Evolutionary conservation across 495 filamentous ascomycete genomes (phyloP), one percentile per base, ranked within the genome.

Genomic region (Aspergillus egyptiacus): DNA sequence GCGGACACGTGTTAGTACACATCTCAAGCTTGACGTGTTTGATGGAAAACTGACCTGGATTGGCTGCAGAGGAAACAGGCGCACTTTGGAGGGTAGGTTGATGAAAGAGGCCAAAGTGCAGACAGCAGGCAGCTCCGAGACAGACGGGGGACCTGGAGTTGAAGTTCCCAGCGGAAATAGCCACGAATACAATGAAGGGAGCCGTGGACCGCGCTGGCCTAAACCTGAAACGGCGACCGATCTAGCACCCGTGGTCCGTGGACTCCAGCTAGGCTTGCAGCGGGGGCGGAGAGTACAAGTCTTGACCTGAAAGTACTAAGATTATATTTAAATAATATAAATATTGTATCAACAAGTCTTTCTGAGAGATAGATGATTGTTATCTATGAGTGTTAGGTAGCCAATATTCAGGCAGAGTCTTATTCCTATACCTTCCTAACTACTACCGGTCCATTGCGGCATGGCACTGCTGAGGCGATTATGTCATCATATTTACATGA

Each of bases 41-140:
- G 31, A 38, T 34, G 46, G 36, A 35, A 50, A n/a, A 56, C 55
- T 19, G 50, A 64, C 61, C 58, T 61, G 53, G 46, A 37, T 31
- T 53, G 46, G 40, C 28, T 46, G 18, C 44, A 40, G 22, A 50
- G 23, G 33, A 11, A 46, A 52, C 20, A 42, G 32, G 42, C 56
- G 56, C 57, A 58, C 60, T 58, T 55, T 57, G 48, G 46, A 43
- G 19, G 28, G 47, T 42, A 37, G 38, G 31, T 40, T 38, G 33
- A 41, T 51, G 47, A 15, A 43, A 43, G 50, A 38, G 46, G 46
- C 60, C 56, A 62, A 55, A 59, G 55, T 48, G 53, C 54, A 52
- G 61, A 59, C 55, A 59, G 51, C 55, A 59, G 57, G 55, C 53
- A 59, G 58, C 57, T 46, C 41, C 20, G 42, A 53, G 50, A 53